Conservation (phyloP, 352 stramenopile genomes). For the Phytophthora pseudosyringae region DNA sequence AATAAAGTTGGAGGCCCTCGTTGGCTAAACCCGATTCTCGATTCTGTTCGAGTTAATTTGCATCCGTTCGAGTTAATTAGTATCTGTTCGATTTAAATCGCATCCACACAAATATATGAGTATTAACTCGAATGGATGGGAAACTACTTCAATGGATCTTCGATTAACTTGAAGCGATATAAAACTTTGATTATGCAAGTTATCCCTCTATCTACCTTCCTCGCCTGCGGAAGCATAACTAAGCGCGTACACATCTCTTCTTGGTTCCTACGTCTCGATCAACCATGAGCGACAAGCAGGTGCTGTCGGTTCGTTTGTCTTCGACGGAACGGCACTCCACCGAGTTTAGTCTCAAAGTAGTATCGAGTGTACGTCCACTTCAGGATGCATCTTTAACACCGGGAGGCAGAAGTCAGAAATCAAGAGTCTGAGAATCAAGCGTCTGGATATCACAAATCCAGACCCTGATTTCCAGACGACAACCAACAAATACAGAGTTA, state of each 20-base stretch:
- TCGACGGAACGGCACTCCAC: too few relatives aligned
- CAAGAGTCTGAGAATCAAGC: too few relatives aligned
- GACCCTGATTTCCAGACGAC: too few relatives aligned
- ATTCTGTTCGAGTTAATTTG: slow-evolving; percentile 1
- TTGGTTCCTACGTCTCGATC: not conserved
- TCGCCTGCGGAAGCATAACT: too few relatives aligned
- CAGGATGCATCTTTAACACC: too few relatives aligned
- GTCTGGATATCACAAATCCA: too few relatives aligned
- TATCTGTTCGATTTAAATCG: not conserved
- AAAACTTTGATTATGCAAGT: not conserved
- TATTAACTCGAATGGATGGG: not conserved
- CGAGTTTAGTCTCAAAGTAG: too few relatives aligned
- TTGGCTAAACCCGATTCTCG: not conserved
- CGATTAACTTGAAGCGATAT: not conserved
- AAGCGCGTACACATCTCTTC: not conserved
- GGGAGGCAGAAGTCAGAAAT: too few relatives aligned
- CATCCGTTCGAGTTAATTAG: not conserved
- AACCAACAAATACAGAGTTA: too few relatives aligned
- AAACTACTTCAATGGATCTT: not conserved
- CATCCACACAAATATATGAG: not conserved
- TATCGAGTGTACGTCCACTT: too few relatives aligned
- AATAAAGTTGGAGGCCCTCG: not conserved
- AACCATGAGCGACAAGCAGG: not conserved
- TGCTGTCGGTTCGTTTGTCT: too few relatives aligned
- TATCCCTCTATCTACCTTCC: too few relatives aligned